Percentiles rank a stretch among this genome's conserved stretches.
Conservation (phyloP, 345 rosid genomes). For the Bruguiera sexangula region DNA sequence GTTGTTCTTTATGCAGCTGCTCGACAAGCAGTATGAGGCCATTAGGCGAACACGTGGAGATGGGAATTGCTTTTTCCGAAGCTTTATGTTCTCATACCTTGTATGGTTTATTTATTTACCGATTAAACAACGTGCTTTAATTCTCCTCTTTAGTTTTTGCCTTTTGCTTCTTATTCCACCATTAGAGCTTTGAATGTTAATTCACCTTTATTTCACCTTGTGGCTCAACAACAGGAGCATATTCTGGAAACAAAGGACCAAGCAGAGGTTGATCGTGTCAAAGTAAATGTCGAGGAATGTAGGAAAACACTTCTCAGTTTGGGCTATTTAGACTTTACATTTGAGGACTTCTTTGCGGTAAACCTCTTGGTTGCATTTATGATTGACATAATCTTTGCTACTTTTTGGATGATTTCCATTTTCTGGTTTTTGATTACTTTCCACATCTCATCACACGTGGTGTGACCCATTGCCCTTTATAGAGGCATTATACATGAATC, state of each 20-base stretch:
- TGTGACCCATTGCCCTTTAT: background rate
- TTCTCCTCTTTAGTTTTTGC: background rate
- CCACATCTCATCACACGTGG: background rate
- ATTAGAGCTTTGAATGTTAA: background rate
- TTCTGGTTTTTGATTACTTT: background rate
- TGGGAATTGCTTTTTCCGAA: slow-evolving; percentile 95
- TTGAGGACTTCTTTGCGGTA: slow-evolving; percentile 97
- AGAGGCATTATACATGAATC: background rate
- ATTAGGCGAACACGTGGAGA: slow-evolving; percentile 94
- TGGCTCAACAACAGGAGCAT: slow-evolving; percentile 58
- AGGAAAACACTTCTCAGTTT: slow-evolving; percentile 84
- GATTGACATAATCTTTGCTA: background rate
- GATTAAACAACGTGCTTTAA: background rate
- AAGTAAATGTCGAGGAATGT: slow-evolving; percentile 79
- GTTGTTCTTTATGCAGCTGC: slow-evolving; percentile 45
- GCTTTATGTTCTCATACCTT: slow-evolving; percentile 94
- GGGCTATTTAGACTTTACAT: slow-evolving; percentile 90
- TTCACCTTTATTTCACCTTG: background rate
- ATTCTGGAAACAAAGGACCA: slow-evolving; percentile 73
- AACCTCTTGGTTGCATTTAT: slow-evolving; percentile 5
- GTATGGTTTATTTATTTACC: slow-evolving; percentile 38
- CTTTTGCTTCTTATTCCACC: slow-evolving; percentile 14
- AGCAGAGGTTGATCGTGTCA: slow-evolving; percentile 80
- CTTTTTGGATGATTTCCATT: background rate
- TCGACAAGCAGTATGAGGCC: slow-evolving; percentile 59